phyloP scores from a whole-genome alignment of 768 basidiomycete genomes.

The Boletus rex-veris region DNA sequence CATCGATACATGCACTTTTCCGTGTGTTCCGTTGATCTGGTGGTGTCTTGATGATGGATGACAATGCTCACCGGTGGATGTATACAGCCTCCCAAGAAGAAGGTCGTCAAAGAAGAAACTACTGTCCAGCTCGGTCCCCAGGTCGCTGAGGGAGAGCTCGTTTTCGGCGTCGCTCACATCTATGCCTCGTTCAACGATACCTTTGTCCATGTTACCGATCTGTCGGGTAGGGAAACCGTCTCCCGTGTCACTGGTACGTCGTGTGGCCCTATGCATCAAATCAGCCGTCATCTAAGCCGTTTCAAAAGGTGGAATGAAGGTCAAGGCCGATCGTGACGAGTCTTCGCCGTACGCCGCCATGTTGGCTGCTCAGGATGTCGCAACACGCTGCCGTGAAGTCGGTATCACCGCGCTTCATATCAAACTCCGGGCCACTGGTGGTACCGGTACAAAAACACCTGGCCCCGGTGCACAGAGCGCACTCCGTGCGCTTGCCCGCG shows the following conservation, averaged over 20 bases:
- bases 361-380: conserved; percentile 98
- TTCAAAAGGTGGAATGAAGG: conserved; percentile 91
- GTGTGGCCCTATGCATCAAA: background rate
- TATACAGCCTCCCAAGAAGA: conserved; percentile 79
- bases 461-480: conserved; percentile 98
- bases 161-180: conserved; percentile 98
- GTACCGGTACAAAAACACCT: conserved; percentile 98
- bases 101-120: conserved; percentile 74
- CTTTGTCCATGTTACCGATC: conserved; percentile 98
- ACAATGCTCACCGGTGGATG: conserved; percentile 48
- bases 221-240: conserved; percentile 98
- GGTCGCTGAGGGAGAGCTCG: conserved; percentile 93
- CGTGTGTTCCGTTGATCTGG: conserved; percentile 1
- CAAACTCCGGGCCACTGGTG: conserved; percentile 97
- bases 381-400: conserved; percentile 94
- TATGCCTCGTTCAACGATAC: conserved; percentile 99
- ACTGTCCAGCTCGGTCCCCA: conserved; percentile 93
- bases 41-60: conserved; percentile 44
- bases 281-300: background rate
- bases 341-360: conserved; percentile 97
- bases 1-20: background rate
- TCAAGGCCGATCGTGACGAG: conserved; percentile 99
- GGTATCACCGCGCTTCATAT: conserved; percentile 98
- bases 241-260: conserved; percentile 90
- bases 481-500: conserved; percentile 95